Evolutionary conservation across 192 early-diverging fungal species (phyloP), one percentile per base, ranked within the genome.

Genomic region (Paraglomus brasilianum): DNA sequence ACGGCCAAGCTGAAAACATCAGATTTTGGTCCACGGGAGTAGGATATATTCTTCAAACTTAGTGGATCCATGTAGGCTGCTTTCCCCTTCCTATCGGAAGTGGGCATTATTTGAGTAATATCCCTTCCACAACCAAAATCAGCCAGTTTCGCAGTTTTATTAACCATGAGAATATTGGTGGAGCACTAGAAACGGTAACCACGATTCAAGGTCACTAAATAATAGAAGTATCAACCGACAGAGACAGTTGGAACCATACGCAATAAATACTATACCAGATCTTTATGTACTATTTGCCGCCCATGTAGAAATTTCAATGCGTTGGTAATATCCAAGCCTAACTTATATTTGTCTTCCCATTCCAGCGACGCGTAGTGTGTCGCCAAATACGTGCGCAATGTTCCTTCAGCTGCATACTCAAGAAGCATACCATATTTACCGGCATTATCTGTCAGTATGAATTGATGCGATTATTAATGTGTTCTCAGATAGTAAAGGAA

Each of bases 1-100:
- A 55, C 52, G 8, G 17, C 52, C 8, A 55, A 24, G 17, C 52
- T 55, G 17, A 21, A 55, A 55, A 55, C 24, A 55, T 55, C 52
- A 6, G 52, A 55, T 55, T 17, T 55, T 17, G 8, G 8, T 21
- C 24, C 52, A 55, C 8, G 52, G 6, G 6, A 11, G 46, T 47
- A 55, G 52, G n/a, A 11, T 15, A 21, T 55, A 21, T 24, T 6
- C 17, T 55, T 55, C 8, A 55, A 55, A 55, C 52, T 21, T 17
- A 11, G 17, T 55, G 52, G 52, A 7, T 55, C 52, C 17, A 55
- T 55, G 17, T 55, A 55, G 8, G 52, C 17, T 55, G 52, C 17
- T 8, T 55, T 15, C 17, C 52, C 52, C 7, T 6, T 7, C 8
- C n/a, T 17, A 55, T 21, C 52, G 8, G 52, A 55, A 8, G 24